Conservation (phyloP, 2,329 filamentous ascomycete species). For the Monilinia vaccinii-corymbosi region DNA sequence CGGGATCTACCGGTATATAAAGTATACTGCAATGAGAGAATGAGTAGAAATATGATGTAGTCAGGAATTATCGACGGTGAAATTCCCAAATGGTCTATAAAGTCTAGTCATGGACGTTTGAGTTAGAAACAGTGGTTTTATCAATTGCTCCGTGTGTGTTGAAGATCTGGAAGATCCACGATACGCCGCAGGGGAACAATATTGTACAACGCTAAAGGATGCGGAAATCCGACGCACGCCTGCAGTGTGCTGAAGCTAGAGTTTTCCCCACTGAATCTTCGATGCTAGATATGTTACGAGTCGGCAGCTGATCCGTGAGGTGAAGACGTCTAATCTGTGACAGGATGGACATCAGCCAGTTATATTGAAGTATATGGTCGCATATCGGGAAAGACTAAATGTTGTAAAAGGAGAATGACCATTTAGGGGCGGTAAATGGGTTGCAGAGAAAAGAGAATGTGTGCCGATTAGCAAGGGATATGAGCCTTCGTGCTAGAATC, state of each 20-base stretch:
- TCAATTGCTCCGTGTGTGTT: neutral
- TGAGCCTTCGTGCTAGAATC: constrained; percentile 16
- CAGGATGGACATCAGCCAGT: constrained; percentile 25
- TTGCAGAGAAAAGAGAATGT: constrained; percentile 17
- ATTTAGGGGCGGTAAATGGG: constrained; percentile 22
- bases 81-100: neutral
- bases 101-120: neutral
- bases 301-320: constrained; percentile 28
- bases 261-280: constrained; percentile 18
- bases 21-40: neutral
- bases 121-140: neutral
- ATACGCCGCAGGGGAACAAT: constrained; percentile 21
- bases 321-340: constrained; percentile 21
- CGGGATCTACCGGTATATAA: neutral
- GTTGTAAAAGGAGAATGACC: constrained; percentile 11
- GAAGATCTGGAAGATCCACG: constrained; percentile 17
- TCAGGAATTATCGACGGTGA: neutral
- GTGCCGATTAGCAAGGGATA: constrained; percentile 17
- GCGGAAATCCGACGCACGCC: constrained; percentile 27
- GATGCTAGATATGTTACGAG: constrained; percentile 20
- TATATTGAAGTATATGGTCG: constrained; percentile 14
- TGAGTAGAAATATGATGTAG: neutral
- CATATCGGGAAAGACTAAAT: constrained; percentile 17
- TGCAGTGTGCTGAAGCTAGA: constrained; percentile 17
- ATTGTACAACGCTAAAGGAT: constrained; percentile 23